Conservation (phyloP, 345 rosid species). For the Camelina laxa region DNA sequence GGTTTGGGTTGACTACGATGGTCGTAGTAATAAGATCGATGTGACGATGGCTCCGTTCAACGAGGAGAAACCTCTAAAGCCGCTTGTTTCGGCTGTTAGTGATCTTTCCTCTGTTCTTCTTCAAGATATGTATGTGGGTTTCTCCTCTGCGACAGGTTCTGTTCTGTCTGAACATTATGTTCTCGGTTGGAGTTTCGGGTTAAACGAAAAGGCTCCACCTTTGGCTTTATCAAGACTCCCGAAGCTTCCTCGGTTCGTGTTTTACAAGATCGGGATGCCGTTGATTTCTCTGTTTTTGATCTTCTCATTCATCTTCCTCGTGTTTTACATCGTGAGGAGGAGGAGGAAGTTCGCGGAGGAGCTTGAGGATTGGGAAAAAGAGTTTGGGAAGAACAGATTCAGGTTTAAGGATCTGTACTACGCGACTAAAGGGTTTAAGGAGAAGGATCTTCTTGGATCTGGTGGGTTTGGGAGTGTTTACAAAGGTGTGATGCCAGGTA, state of each 20-base stretch:
- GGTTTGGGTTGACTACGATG: slow-evolving; percentile 87
- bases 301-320: slow-evolving; percentile 30
- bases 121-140: slow-evolving; percentile 62
- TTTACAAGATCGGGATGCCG: slow-evolving; percentile 56
- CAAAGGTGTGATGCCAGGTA: slow-evolving; percentile 60
- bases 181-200: slow-evolving; percentile 72
- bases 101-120: slow-evolving; percentile 55
- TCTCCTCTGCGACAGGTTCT: slow-evolving; percentile 68
- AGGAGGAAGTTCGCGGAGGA: slow-evolving; percentile 64
- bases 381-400: slow-evolving; percentile 78
- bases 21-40: slow-evolving; percentile 46
- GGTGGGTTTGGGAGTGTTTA: slow-evolving; percentile 93
- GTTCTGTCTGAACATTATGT: slow-evolving; percentile 52
- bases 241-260: slow-evolving; percentile 53
- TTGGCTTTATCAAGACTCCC: slow-evolving; percentile 61
- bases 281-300: slow-evolving; percentile 42
- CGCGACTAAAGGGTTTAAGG: slow-evolving; percentile 75
- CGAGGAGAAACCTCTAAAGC: slow-evolving; percentile 45
- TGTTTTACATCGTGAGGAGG: slow-evolving; percentile 45
- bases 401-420: slow-evolving; percentile 68
- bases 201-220: slow-evolving; percentile 51
- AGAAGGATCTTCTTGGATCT: slow-evolving; percentile 66
- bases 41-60: slow-evolving; percentile 65
- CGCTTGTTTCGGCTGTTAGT: slow-evolving; percentile 50
- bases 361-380: slow-evolving; percentile 79